Percentiles rank a stretch among this genome's conserved stretches.
Conservation (phyloP, 208 protist species). For the Leishmania gerbilli region DNA sequence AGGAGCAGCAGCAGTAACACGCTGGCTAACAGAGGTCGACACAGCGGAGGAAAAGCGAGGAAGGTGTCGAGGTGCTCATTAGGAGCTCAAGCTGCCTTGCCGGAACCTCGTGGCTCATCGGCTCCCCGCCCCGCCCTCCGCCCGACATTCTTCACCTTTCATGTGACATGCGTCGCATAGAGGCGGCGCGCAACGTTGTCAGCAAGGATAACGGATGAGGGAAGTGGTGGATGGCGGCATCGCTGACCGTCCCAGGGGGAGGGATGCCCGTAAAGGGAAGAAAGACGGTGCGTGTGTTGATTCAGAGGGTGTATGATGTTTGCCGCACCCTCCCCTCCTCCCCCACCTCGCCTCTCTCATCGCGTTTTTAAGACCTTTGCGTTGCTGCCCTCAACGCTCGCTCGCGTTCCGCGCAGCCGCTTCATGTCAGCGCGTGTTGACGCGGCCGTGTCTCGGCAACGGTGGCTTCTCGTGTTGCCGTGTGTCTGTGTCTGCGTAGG, state of each 20-base stretch:
- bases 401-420: too few species aligned
- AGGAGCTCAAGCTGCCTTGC: neutral
- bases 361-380: neutral
- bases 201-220: neutral
- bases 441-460: neutral
- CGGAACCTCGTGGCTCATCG: neutral
- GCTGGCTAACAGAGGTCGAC: neutral
- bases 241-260: neutral
- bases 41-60: neutral
- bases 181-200: neutral
- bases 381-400: neutral
- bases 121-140: neutral
- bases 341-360: neutral
- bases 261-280: neutral
- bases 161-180: neutral
- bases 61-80: neutral
- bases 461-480: neutral
- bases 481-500: slow-evolving; percentile 5
- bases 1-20: slow-evolving; percentile 58
- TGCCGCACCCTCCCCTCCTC: too few species aligned
- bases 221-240: neutral
- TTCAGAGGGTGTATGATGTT: too few species aligned
- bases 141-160: neutral
- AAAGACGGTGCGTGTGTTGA: neutral
- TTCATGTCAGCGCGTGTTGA: too few species aligned